Percentiles rank a stretch among this genome's conserved stretches.
Conservation (phyloP, 441 rosid species). For the Theobroma grandiflorum region DNA sequence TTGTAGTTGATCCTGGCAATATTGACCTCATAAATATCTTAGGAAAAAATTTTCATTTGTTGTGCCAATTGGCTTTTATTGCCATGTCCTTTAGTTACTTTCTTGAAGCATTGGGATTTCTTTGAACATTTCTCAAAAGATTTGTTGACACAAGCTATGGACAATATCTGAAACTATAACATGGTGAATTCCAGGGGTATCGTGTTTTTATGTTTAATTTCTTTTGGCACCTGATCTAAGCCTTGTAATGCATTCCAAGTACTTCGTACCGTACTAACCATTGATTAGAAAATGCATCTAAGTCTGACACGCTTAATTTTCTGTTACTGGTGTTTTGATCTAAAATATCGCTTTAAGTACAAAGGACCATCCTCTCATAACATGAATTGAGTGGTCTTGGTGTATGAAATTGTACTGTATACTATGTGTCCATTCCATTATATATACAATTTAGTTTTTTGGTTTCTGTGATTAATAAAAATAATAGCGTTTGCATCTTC, state of each 20-base stretch:
- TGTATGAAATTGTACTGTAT: neutral
- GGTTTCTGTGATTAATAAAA: neutral
- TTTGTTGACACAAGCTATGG: neutral
- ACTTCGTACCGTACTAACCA: neutral
- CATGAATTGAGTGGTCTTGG: constrained; percentile 6
- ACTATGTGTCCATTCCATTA: neutral
- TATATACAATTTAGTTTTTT: neutral
- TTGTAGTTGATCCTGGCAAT: neutral
- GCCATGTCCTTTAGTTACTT: neutral
- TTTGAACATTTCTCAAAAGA: neutral
- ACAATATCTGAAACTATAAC: neutral
- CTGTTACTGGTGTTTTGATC: neutral
- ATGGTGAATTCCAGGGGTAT: neutral
- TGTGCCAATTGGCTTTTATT: neutral
- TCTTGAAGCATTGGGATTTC: neutral
- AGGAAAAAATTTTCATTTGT: constrained; percentile 3
- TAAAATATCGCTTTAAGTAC: neutral
- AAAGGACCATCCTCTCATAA: neutral
- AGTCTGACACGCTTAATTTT: neutral
- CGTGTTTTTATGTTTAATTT: neutral
- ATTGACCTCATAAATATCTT: neutral
- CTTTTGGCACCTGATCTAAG: neutral
- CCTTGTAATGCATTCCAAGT: neutral
- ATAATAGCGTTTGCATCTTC: neutral
- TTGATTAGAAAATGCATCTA: neutral